These are phyloP conservation scores for Zizania latifolia DNA, from an alignment of 176 grass and related monocot species.

Conservation along the genomic window DNA sequence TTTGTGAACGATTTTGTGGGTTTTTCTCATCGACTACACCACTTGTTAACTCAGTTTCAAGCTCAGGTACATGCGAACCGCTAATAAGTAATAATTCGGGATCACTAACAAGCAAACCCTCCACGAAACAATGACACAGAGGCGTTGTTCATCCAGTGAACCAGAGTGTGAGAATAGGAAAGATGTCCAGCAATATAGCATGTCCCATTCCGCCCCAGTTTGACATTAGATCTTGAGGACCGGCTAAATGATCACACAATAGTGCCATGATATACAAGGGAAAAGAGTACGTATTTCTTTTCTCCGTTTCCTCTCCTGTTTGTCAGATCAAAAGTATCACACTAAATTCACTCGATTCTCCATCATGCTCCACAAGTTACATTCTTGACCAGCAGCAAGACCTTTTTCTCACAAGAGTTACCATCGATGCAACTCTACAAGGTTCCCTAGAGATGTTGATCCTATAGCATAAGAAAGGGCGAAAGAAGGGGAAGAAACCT, in stretches of 20 bases:
- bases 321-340: slow-evolving; percentile 42
- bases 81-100: not conserved
- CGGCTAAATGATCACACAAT: not conserved
- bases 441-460: slow-evolving; percentile 26
- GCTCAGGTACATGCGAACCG: too few species aligned
- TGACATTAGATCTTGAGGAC: not conserved
- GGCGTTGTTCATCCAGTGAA: not conserved
- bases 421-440: slow-evolving; percentile 35
- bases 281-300: slow-evolving; percentile 1
- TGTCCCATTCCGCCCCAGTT: not conserved
- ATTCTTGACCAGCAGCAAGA: slow-evolving; percentile 99
- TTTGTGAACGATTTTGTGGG: too few species aligned
- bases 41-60: too few species aligned
- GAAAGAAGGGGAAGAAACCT: slow-evolving; percentile 8
- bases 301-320: slow-evolving; percentile 10
- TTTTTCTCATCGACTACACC: too few species aligned
- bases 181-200: not conserved
- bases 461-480: slow-evolving; percentile 12
- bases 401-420: slow-evolving; percentile 61
- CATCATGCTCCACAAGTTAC: slow-evolving; percentile 60
- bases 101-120: not conserved
- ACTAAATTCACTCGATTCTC: slow-evolving; percentile 19
- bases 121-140: not conserved
- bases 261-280: slow-evolving; percentile 22
- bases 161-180: not conserved